Evolutionary conservation across 495 filamentous ascomycete genomes (phyloP).

Genomic region (Thermothielavioides terrestris): DNA sequence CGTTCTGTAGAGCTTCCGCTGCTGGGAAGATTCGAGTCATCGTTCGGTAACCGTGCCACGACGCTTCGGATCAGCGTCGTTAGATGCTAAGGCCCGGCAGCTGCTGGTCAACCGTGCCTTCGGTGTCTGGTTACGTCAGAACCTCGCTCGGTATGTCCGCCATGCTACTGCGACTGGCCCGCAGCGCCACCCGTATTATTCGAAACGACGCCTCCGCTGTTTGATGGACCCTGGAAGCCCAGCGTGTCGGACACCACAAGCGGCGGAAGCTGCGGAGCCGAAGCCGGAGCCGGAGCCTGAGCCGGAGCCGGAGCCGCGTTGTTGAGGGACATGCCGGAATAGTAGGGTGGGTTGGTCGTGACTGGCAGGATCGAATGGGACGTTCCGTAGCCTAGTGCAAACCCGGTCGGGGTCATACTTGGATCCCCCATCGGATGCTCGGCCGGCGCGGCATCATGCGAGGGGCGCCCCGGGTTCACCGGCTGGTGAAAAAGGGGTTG

Average conservation of each 20-base stretch:
- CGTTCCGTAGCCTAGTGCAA: not conserved
- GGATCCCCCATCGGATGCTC: not conserved
- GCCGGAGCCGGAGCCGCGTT: not conserved
- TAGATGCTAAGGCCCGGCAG: no score
- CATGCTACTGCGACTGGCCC: constrained; percentile 12
- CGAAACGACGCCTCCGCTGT: not conserved
- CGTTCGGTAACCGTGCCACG: no score
- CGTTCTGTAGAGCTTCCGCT: no score
- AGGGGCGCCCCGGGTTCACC: not conserved
- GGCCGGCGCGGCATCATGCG: not conserved
- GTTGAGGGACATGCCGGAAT: not conserved
- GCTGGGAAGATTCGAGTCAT: no score
- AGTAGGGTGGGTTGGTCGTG: not conserved
- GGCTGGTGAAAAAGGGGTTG: not conserved
- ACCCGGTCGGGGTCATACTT: not conserved
- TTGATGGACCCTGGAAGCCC: not conserved
- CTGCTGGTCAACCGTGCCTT: no score
- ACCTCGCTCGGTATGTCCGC: not conserved
- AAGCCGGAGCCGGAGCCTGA: no score
- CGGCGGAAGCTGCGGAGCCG: constrained; percentile 12
- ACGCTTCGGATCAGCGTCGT: no score
- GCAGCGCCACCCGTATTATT: not conserved
- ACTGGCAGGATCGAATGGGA: not conserved
- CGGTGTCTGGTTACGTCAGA: no score
- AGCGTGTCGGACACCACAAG: not conserved